Conservation (phyloP, 1,284 basidiomycete genomes). For the Ceratobasidium sp. region DNA sequence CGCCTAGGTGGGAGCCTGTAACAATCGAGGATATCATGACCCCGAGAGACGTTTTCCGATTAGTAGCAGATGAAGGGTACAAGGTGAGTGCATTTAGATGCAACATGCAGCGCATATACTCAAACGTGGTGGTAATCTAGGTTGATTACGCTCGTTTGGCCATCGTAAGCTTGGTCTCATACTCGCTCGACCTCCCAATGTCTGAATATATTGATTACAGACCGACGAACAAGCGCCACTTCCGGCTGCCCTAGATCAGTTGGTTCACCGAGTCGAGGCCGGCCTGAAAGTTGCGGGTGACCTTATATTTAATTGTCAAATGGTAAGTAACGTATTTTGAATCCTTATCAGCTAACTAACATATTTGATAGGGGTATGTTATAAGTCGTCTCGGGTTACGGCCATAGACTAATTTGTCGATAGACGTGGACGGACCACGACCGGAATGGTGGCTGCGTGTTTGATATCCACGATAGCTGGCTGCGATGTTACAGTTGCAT, state of each 20-base stretch:
- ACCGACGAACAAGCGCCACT: conserved; percentile 96
- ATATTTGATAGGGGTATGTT: conserved; percentile 28
- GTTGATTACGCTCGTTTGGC: conserved; percentile 88
- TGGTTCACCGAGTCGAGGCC: conserved; percentile 73
- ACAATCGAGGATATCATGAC: conserved; percentile 89
- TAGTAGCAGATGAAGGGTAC: conserved; percentile 76
- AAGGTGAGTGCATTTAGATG: conserved; percentile 56
- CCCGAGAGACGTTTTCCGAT: conserved; percentile 81
- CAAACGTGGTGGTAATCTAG: conserved; percentile 50
- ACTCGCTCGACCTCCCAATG: not conserved
- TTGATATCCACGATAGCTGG: conserved; percentile 80
- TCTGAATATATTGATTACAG: conserved; percentile 53
- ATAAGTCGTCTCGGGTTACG: not conserved
- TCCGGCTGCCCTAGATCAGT: conserved; percentile 77
- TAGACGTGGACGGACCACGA: conserved; percentile 69
- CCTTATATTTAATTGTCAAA: conserved; percentile 88
- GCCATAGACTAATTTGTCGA: not conserved
- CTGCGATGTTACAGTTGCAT: conserved; percentile 57
- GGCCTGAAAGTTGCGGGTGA: conserved; percentile 68
- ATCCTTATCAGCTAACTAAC: not conserved
- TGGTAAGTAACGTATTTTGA: conserved; percentile 58
- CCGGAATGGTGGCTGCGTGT: conserved; percentile 90
- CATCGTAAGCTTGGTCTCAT: conserved; percentile 62
- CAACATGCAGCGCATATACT: conserved; percentile 6
- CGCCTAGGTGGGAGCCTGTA: conserved; percentile 76